Evolutionary conservation across 192 early-diverging fungal species (phyloP).

Genomic region (Coemansia sp.): DNA sequence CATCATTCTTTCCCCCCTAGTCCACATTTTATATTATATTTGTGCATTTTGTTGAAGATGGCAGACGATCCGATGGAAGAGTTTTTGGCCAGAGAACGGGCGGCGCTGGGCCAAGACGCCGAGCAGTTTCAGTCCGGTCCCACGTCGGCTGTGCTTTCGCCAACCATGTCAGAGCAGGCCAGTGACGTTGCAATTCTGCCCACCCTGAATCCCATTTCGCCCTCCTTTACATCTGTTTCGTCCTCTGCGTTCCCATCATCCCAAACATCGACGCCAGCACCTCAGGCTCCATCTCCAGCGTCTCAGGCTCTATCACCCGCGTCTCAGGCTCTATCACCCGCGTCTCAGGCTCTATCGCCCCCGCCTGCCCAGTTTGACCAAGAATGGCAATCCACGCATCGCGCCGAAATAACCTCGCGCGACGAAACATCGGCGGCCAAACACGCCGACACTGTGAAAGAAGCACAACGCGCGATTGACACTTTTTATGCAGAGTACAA

Average conservation of each 20-base stretch:
- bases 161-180: background rate
- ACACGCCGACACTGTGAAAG: slow-evolving; percentile 60
- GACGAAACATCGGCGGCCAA: slow-evolving; percentile 57
- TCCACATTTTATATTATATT: slow-evolving; percentile 1
- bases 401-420: slow-evolving; percentile 57
- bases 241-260: background rate
- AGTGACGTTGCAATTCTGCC: background rate
- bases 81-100: slow-evolving; percentile 76
- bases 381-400: slow-evolving; percentile 68
- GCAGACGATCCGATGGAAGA: slow-evolving; percentile 68
- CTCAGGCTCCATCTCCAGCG: too few relatives aligned
- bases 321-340: background rate
- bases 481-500: slow-evolving; percentile 83
- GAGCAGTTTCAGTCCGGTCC: slow-evolving; percentile 55
- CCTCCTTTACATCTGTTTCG: background rate
- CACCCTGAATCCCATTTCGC: background rate
- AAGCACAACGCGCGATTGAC: slow-evolving; percentile 68
- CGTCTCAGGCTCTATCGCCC: too few relatives aligned
- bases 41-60: slow-evolving; percentile 16
- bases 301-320: background rate
- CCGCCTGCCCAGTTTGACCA: slow-evolving; percentile 42
- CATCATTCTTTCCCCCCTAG: background rate
- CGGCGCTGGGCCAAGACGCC: slow-evolving; percentile 68
- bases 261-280: background rate
- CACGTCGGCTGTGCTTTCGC: slow-evolving; percentile 2